Base-by-base conservation (phyloP, 1,139 yeast genomes). In the Diutina neorugosa region DNA sequence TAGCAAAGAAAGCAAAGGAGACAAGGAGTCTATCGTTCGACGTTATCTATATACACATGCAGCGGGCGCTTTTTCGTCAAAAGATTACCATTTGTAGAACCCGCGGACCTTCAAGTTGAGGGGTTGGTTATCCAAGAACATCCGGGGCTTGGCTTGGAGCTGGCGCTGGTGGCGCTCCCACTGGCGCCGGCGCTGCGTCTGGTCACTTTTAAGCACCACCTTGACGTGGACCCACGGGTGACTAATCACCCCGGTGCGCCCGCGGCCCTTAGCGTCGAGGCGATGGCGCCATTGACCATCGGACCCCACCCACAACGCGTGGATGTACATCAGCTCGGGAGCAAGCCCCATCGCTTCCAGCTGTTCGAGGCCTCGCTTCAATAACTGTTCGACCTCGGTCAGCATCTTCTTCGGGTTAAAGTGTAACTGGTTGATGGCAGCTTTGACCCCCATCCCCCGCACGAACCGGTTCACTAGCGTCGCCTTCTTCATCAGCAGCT, bases 341-440 rank as follows among this genome's bases (percentile, higher is more conserved):
- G 84, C 69, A 58, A 86, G 67, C 1, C 84, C 82, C 58, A 84
- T 68, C 50, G 70, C 71, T 57, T 77, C 71, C 27, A 91, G 90
- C 63, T 88, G 90, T 52, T 80, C 76, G 51, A 88, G 65, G 11
- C 95, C 96, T 53, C 79, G 73, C 62, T 83, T 80, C 56, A 93
- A 76, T 67, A 91, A 71, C 58, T 82, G 85, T 54, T 84, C 93
- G 56, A 90, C 77, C 60, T 89, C 96, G 53, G 85, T 78, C 46
- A 96, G 80, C 69, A 89, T 80, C 62, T 84, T 82, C 70, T 89
- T 89, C 52, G 83, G 78, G 64, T 84, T 82, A 72, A 93, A 93
- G 68, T 91, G 97, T 62, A 93, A 84, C 70, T 91, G 98, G 52
- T 93, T 88, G 59, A 93, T 86, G 54, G 98, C 98, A 52, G 80